These are phyloP conservation scores for Solanum pennellii DNA, from an alignment of 257 asterid species.

Conservation along the genomic window DNA sequence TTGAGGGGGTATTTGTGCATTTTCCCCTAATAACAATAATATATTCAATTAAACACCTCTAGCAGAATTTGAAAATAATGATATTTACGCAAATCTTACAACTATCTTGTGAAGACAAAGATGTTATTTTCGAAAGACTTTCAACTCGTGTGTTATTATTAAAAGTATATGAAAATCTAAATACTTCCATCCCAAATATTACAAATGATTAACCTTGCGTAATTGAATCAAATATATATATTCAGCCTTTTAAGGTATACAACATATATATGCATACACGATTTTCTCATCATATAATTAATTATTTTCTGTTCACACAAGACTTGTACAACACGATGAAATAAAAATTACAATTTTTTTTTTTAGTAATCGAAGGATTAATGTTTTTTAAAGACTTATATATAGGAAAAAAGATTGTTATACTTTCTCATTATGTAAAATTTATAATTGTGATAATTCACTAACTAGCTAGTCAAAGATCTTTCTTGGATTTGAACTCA, in stretches of 20 bases:
- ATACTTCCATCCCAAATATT: no score
- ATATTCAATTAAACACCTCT: not conserved
- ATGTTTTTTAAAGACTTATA: not conserved
- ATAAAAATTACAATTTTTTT: not conserved
- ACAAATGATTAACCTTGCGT: not conserved
- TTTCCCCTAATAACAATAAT: not conserved
- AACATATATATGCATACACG: not conserved
- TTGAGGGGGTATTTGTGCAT: no score
- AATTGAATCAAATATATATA: not conserved
- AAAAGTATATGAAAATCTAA: no score
- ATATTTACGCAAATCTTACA: no score
- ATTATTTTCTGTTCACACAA: not conserved
- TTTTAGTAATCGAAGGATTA: not conserved
- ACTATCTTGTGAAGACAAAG: fast-evolving
- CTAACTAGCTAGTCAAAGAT: not conserved
- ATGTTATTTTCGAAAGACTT: not conserved
- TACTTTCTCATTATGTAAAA: not conserved
- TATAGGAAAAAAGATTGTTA: not conserved
- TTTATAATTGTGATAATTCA: not conserved
- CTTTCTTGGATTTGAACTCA: not conserved
- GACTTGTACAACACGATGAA: not conserved
- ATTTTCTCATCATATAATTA: not conserved
- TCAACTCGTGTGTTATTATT: not conserved
- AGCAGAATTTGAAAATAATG: not conserved
- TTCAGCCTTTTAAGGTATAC: not conserved